Conservation (phyloP, 2,329 filamentous ascomycete genomes). For the Diaporthe vaccinii region DNA sequence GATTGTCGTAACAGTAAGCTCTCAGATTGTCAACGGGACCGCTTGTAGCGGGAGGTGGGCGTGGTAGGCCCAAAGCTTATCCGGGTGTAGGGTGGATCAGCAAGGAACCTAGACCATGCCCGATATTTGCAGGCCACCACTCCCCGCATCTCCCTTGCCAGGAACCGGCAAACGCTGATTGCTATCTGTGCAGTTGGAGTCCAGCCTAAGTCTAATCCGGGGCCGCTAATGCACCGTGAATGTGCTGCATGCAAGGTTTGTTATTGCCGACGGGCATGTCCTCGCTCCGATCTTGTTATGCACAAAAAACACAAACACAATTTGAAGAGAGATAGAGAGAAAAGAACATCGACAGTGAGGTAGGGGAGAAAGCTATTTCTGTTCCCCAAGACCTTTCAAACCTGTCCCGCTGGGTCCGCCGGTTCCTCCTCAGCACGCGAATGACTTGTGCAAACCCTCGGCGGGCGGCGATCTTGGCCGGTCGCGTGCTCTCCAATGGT, state of each 20-base stretch:
- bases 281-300: not conserved
- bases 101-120: not conserved
- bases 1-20: not conserved
- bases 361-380: not conserved
- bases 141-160: not conserved
- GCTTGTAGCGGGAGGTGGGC: not conserved
- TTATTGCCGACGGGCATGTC: not conserved
- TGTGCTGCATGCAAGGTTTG: not conserved
- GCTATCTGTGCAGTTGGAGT: not conserved
- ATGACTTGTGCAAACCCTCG: constrained; percentile 13
- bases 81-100: not conserved
- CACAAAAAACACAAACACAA: not conserved
- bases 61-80: constrained; percentile 19
- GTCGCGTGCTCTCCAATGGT: not conserved
- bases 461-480: constrained; percentile 13
- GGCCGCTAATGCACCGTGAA: constrained; percentile 5
- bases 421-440: not conserved
- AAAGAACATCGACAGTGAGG: not conserved
- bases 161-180: constrained; percentile 9
- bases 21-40: not conserved
- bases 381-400: not conserved
- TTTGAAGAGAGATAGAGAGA: not conserved
- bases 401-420: not conserved
- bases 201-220: not conserved
- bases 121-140: not conserved